phyloP scores from a whole-genome alignment of 768 basidiomycete species.

The Pholiota molesta region DNA sequence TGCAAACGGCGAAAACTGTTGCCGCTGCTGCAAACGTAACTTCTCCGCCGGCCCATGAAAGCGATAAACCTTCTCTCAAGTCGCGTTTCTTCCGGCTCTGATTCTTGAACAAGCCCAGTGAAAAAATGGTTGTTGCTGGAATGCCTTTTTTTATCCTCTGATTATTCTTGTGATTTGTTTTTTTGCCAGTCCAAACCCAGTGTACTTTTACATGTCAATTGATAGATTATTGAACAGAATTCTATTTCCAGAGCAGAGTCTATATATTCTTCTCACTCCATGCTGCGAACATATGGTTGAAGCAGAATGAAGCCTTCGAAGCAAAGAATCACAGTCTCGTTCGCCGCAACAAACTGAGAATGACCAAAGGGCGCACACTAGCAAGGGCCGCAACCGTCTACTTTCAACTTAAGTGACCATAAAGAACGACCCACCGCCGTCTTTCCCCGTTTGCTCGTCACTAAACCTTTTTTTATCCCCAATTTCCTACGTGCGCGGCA shows the following conservation, averaged over 20 bases:
- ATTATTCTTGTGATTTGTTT: conserved; percentile 7
- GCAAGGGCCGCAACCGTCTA: neutral
- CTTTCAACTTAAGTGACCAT: neutral
- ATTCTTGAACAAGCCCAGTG: neutral
- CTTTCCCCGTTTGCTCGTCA: neutral
- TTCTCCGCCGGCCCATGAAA: neutral
- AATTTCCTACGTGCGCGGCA: neutral
- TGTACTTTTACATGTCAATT: neutral
- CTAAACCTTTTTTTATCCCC: neutral
- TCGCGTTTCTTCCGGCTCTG: conserved; percentile 31
- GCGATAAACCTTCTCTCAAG: conserved; percentile 8
- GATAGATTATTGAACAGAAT: neutral
- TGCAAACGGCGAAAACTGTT: conserved; percentile 24
- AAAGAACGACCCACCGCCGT: neutral
- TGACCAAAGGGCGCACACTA: neutral
- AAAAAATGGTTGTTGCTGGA: neutral
- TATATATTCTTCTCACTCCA: neutral
- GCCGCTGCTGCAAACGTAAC: conserved; percentile 14
- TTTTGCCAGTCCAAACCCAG: neutral
- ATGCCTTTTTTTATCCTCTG: conserved; percentile 13
- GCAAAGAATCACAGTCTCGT: neutral
- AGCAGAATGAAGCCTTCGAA: neutral
- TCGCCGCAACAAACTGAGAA: conserved; percentile 11
- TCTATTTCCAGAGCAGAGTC: neutral
- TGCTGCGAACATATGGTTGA: neutral